These are phyloP conservation scores for Multifurca ochricompacta DNA, from an alignment of 768 basidiomycete genomes.

Conservation along the genomic window DNA sequence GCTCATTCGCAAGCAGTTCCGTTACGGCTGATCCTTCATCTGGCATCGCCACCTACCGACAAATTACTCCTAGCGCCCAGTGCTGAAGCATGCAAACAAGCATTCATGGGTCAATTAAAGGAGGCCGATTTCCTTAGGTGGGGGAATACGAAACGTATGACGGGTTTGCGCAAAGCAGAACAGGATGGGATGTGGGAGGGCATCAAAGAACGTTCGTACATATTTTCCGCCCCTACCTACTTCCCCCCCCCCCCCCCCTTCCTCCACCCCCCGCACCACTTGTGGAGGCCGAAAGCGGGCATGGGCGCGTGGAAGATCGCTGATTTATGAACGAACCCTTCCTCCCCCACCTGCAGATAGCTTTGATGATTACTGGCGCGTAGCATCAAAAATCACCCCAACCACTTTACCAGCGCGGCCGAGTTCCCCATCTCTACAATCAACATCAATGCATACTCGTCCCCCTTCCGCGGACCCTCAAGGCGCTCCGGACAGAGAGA, in stretches of 20 bases:
- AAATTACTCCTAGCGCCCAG: conserved; percentile 76
- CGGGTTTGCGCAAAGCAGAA: conserved; percentile 80
- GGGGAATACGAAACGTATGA: conserved; percentile 94
- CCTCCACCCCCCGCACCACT: background rate
- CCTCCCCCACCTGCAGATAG: conserved; percentile 80
- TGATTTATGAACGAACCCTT: too few relatives aligned
- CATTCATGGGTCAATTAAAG: conserved; percentile 93
- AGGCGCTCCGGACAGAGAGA: conserved; percentile 55
- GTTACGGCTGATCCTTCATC: conserved; percentile 75
- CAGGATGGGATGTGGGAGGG: conserved; percentile 98
- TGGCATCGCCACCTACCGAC: conserved; percentile 80
- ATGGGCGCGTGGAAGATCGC: too few relatives aligned
- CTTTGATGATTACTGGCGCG: conserved; percentile 91
- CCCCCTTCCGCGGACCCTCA: conserved; percentile 57
- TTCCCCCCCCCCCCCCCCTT: background rate
- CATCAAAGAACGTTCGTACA: conserved; percentile 77
- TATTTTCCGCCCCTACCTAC: background rate
- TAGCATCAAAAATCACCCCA: conserved; percentile 89
- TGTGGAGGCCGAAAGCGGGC: background rate
- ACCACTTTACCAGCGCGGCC: conserved; percentile 58
- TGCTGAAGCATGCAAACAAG: conserved; percentile 82
- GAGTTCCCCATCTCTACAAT: conserved; percentile 45
- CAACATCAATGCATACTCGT: conserved; percentile 52
- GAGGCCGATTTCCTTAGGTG: conserved; percentile 96
- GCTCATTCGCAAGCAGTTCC: conserved; percentile 44